These are phyloP conservation scores for Neonectria magnoliae DNA, from an alignment of 2,329 filamentous ascomycete genomes.

Conservation along the genomic window DNA sequence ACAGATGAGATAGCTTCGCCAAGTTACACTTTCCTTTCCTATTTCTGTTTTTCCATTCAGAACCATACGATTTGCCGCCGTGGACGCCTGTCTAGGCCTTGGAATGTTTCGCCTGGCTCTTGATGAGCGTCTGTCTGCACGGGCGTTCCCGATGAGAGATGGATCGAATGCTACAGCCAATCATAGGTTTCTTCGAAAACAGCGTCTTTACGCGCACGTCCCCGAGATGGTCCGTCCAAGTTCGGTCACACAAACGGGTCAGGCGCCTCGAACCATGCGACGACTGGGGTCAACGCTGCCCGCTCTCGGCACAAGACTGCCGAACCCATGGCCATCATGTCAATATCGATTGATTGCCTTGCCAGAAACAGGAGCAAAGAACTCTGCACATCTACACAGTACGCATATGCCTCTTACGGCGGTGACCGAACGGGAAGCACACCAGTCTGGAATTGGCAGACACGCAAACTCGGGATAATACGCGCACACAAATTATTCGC, in stretches of 20 bases:
- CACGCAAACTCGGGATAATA: neutral
- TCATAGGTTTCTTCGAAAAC: neutral
- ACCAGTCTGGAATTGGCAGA: neutral
- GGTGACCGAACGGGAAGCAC: neutral
- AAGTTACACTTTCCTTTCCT: neutral
- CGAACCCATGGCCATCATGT: conserved; percentile 3
- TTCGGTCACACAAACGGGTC: conserved; percentile 24
- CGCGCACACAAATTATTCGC: neutral
- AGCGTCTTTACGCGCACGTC: neutral
- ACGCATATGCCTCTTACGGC: neutral
- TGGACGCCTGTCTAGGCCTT: neutral
- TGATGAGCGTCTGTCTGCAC: neutral
- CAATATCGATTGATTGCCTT: neutral
- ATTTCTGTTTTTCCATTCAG: neutral
- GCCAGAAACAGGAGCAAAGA: neutral
- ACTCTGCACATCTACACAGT: neutral
- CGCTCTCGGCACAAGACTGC: conserved; percentile 23
- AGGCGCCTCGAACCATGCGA: conserved; percentile 21
- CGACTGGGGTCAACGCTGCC: neutral
- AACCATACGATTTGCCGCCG: neutral
- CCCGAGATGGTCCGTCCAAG: neutral
- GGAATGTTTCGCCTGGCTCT: neutral
- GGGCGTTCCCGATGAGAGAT: neutral
- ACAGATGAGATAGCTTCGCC: neutral
- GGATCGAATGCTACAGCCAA: neutral